These are phyloP conservation scores for Annulohypoxylon moriforme DNA, from an alignment of 495 filamentous ascomycete species.

Conservation along the genomic window DNA sequence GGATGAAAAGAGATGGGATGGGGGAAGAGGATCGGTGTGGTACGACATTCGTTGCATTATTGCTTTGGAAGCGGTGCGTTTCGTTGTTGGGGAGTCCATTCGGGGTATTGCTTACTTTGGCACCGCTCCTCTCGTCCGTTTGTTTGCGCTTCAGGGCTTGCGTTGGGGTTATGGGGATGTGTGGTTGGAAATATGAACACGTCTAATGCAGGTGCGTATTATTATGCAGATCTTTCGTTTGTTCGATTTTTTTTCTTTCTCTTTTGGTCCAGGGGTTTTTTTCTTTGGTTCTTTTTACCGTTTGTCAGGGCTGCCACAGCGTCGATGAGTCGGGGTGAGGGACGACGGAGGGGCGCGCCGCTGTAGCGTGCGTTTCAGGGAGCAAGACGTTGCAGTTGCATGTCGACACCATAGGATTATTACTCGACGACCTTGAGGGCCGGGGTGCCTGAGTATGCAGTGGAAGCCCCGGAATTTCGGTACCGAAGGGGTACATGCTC, in stretches of 20 bases:
- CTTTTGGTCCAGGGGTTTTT: too few species aligned
- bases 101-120: too few species aligned
- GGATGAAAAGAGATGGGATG: too few species aligned
- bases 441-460: neutral
- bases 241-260: neutral
- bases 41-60: neutral
- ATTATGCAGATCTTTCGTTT: neutral
- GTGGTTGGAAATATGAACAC: neutral
- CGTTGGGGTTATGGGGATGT: too few species aligned
- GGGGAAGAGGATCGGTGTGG: too few species aligned
- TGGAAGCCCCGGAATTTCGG: neutral
- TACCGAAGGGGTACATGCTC: neutral
- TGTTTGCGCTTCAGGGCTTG: neutral
- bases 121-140: neutral
- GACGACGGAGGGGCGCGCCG: neutral
- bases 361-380: neutral
- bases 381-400: neutral
- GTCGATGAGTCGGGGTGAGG: neutral
- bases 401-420: neutral
- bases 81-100: neutral
- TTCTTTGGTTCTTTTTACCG: neutral
- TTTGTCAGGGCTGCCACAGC: neutral
- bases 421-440: neutral
- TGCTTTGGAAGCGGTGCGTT: neutral
- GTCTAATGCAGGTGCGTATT: neutral